Conservation (phyloP, 352 stramenopile species). For the Phytophthora macrochlamydospora region DNA sequence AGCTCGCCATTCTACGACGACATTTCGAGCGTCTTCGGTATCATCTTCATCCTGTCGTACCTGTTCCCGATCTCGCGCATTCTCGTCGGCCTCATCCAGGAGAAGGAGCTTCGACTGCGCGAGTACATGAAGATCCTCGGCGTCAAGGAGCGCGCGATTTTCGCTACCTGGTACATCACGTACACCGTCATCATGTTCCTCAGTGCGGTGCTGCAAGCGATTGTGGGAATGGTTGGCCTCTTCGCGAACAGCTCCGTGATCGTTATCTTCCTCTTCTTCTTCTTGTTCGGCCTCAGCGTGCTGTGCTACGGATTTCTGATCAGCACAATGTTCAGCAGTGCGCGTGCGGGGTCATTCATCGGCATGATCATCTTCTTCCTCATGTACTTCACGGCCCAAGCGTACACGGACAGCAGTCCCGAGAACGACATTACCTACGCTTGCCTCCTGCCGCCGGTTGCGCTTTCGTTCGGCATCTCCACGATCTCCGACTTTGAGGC, state of each 20-base stretch:
- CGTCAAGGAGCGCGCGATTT: conserved; percentile 73
- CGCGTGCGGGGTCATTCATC: conserved; percentile 60
- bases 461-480: conserved; percentile 63
- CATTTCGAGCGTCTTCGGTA: conserved; percentile 59
- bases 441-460: conserved; percentile 58
- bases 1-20: conserved; percentile 63
- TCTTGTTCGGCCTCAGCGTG: conserved; percentile 60
- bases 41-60: conserved; percentile 92
- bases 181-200: conserved; percentile 86
- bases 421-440: conserved; percentile 43
- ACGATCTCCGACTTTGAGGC: conserved; percentile 53
- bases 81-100: conserved; percentile 80
- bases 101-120: conserved; percentile 89
- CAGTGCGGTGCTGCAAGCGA: conserved; percentile 50
- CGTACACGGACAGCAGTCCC: conserved; percentile 24
- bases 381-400: conserved; percentile 74
- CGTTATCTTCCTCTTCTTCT: conserved; percentile 82
- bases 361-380: conserved; percentile 88
- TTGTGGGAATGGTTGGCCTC: conserved; percentile 43
- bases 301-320: conserved; percentile 51
- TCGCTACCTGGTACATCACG: conserved; percentile 82
- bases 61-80: conserved; percentile 84
- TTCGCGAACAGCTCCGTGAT: conserved; percentile 43
- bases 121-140: conserved; percentile 93
- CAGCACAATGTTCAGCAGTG: conserved; percentile 75